These are phyloP conservation scores for Corrigiola litoralis DNA, from an alignment of 179 eudicot genomes.

Conservation along the genomic window DNA sequence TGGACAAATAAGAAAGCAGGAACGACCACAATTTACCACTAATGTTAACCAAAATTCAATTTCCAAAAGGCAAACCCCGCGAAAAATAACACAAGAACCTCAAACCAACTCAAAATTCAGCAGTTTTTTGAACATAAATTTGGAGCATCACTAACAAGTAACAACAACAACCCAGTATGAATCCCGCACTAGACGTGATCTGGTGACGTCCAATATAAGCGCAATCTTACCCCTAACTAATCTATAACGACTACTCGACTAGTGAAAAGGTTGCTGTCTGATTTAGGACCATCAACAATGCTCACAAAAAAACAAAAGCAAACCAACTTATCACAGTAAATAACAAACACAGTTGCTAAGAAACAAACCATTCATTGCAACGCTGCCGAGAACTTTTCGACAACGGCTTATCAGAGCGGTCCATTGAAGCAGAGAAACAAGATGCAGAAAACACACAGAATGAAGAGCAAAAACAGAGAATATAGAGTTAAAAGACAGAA, in stretches of 20 bases:
- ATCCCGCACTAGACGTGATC: no score
- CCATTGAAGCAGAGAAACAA: slow-evolving; percentile 28
- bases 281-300: background rate
- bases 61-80: slow-evolving; percentile 3
- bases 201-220: no score
- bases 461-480: slow-evolving; percentile 5
- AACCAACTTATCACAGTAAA: background rate
- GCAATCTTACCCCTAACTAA: no score
- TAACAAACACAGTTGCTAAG: background rate
- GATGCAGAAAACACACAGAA: slow-evolving; percentile 6
- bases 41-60: background rate
- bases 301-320: slow-evolving; percentile 3
- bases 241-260: no score
- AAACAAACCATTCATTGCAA: slow-evolving; percentile 70
- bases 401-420: slow-evolving; percentile 56
- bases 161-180: no score
- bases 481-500: slow-evolving; percentile 25
- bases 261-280: no score
- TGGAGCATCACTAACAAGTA: no score
- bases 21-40: no score
- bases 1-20: background rate
- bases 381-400: slow-evolving; percentile 57
- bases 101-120: slow-evolving; percentile 14
- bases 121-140: background rate
- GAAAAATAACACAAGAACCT: background rate